Conservation (phyloP, 495 filamentous ascomycete genomes). For the Tuber magnatum region DNA sequence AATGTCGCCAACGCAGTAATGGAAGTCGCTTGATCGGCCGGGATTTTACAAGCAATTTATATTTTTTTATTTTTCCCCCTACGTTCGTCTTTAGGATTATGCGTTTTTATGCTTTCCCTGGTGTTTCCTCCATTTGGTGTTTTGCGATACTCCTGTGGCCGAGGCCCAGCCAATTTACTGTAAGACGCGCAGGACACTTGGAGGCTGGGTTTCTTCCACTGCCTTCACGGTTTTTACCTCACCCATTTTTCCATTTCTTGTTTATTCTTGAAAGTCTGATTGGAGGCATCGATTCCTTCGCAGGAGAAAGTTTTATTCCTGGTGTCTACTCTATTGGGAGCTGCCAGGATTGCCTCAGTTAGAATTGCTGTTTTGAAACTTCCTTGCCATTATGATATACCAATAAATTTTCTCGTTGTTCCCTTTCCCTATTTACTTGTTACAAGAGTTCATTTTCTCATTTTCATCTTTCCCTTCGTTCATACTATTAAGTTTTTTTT, state of each 20-base stretch:
- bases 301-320: background rate
- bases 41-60: background rate
- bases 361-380: background rate
- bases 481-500: background rate
- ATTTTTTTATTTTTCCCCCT: conserved; percentile 3
- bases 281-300: background rate
- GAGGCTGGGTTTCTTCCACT: background rate
- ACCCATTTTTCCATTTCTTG: background rate
- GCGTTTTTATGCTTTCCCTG: background rate
- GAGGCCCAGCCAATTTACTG: background rate
- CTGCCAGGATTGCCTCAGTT: background rate
- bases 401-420: background rate
- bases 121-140: background rate
- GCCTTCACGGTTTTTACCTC: background rate
- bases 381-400: background rate
- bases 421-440: background rate
- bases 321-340: background rate
- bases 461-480: background rate
- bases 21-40: conserved; percentile 21
- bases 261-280: background rate
- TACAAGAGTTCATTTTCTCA: background rate
- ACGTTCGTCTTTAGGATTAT: background rate
- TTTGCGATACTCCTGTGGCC: background rate
- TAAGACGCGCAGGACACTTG: background rate
- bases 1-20: conserved; percentile 27